A percentile compares a stretch with the other conserved stretches of the same genome.
These are phyloP conservation scores for Brassica hybrid DNA, from an alignment of 441 rosid species.

Conservation along the genomic window DNA sequence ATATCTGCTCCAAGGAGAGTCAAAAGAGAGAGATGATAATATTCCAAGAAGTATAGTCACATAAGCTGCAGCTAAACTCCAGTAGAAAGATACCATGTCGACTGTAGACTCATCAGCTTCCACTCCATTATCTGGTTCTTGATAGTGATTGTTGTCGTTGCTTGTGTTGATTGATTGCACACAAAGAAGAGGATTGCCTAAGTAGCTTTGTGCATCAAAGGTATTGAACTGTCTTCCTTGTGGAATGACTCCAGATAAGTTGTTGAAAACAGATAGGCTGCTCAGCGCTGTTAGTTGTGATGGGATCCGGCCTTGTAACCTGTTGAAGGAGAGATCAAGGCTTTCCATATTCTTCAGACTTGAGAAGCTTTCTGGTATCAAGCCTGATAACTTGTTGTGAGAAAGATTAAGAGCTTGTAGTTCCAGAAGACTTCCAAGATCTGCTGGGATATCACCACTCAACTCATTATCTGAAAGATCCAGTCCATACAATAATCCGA, in stretches of 20 bases:
- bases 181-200: not conserved
- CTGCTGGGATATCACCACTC: conserved; percentile 17
- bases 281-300: not conserved
- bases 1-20: not conserved
- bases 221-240: not conserved
- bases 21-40: not conserved
- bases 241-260: too few species aligned
- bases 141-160: not conserved
- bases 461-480: conserved; percentile 31
- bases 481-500: not conserved
- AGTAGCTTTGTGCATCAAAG: not conserved
- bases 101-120: not conserved
- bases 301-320: not conserved
- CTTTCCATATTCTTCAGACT: not conserved
- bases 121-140: not conserved
- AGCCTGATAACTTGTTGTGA: conserved; percentile 10
- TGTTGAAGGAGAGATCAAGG: not conserved
- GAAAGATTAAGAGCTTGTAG: conserved; percentile 22
- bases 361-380: conserved; percentile 5
- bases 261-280: not conserved
- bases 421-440: not conserved
- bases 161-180: not conserved
- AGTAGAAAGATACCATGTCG: conserved; percentile 1
- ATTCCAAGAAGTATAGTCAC: not conserved
- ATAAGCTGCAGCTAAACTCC: not conserved